Base-by-base conservation (phyloP, 148 eudicot species). In the Cornus kousa region DNA sequence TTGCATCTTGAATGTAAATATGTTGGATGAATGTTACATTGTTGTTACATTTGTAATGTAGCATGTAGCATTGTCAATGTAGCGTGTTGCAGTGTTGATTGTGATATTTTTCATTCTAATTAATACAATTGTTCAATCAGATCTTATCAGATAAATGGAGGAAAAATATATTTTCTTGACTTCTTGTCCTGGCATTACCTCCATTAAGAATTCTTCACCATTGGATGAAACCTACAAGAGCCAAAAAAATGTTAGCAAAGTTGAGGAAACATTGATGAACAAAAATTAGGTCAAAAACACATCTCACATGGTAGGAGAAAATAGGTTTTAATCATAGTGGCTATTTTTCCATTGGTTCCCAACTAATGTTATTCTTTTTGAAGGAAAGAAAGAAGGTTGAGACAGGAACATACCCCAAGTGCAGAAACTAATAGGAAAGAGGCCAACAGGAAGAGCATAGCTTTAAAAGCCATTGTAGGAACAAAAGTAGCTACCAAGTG, bases 401-500 rank as follows among this genome's bases (percentile, higher is more conserved):
- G 65, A 70, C 13, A 71, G 59, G 59, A 67, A 78, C 70, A 37
- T 46, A 79, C 81, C 55, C 60, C 14, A 28, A 28, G 28, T 37
- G 71, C 24, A 43, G 81, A 35, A 66, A 78, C 64, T 23, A 64
- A 62, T 64, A 78, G 70, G 31, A 78, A 71, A 13, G 76, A 78
- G 12, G 76, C 69, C 60, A 78, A 67, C 19, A 79, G 37, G 35
- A 79, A 53, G 35, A 79, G 53, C 70, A 72, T 22, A 65, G 62
- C 71, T 72, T 79, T 79, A 19, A 67, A 64, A 43, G 75, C 75
- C 80, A 78, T 78, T 57, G 33, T 65, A 28, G 22, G 70, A 40
- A 32, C 28, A 10, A 76, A 24, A 66, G 57, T 43, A 28, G 28
- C 28, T 1, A 28, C 28, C 28, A 28, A 28, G 28, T 28, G 28